A percentile compares a stretch with the other conserved stretches of the same genome.
Conservation (phyloP, 257 asterid genomes). For the Cynanchum wilfordii region DNA sequence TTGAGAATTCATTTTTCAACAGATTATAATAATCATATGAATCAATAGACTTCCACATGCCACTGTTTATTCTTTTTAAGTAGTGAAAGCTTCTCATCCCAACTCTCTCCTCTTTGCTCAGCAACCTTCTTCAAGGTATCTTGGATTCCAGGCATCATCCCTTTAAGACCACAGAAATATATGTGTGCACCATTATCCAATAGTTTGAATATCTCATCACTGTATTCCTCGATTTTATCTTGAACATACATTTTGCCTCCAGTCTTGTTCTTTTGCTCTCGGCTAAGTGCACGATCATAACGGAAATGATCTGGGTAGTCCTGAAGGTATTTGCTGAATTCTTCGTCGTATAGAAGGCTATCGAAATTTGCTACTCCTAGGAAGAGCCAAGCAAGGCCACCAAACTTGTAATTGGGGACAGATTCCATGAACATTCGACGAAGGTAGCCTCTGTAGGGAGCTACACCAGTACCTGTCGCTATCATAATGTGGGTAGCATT, state of each 20-base stretch:
- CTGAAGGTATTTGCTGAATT: conserved; percentile 64
- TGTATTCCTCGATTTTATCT: conserved; percentile 93
- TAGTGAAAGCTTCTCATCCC: conserved; percentile 79
- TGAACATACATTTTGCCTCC: conserved; percentile 99
- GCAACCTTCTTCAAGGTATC: conserved; percentile 88
- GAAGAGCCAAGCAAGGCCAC: conserved; percentile 96
- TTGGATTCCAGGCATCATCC: conserved; percentile 99
- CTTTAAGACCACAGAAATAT: conserved; percentile 93
- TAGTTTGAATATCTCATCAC: conserved; percentile 79
- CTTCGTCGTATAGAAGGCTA: conserved; percentile 82
- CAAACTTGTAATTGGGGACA: conserved; percentile 69
- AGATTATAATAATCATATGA: not conserved
- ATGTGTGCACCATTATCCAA: conserved; percentile 87
- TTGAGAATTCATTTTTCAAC: too few relatives aligned
- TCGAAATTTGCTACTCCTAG: conserved; percentile 92
- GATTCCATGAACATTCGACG: conserved; percentile 96
- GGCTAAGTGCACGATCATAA: conserved; percentile 81
- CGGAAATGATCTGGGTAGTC: conserved; percentile 80
- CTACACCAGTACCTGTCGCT: conserved; percentile 96
- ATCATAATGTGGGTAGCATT: conserved; percentile 93
- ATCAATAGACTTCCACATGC: conserved; percentile 92
- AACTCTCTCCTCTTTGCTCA: conserved; percentile 76
- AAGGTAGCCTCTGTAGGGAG: conserved; percentile 89
- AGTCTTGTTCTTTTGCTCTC: conserved; percentile 73
- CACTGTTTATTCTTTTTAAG: conserved; percentile 94